phyloP scores from a whole-genome alignment of 164 flowering plant species.

The Saururus chinensis region DNA sequence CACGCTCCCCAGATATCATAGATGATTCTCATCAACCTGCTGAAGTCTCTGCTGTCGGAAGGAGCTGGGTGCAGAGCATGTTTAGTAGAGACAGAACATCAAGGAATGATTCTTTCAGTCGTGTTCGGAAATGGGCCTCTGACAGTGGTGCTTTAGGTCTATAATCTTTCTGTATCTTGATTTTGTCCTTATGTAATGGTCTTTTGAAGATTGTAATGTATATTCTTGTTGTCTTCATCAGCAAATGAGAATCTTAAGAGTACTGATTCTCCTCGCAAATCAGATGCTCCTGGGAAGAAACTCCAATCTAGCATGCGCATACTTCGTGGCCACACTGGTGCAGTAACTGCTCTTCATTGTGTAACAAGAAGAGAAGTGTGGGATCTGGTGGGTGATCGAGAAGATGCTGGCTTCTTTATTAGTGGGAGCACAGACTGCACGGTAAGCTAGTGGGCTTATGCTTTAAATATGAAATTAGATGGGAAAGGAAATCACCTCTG shows the following conservation, averaged over 20 bases:
- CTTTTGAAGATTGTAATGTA: slow-evolving; percentile 1
- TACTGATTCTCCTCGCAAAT: slow-evolving; percentile 37
- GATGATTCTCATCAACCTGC: slow-evolving; percentile 72
- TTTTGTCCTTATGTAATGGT: not conserved
- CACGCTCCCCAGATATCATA: slow-evolving; percentile 51
- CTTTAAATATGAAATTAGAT: not conserved
- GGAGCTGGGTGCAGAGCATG: slow-evolving; percentile 99
- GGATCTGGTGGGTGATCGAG: slow-evolving; percentile 99
- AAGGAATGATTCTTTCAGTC: slow-evolving; percentile 60
- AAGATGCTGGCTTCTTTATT: slow-evolving; percentile 96
- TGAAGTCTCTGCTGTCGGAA: slow-evolving; percentile 88
- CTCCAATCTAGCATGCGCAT: slow-evolving; percentile 58
- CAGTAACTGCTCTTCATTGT: slow-evolving; percentile 88
- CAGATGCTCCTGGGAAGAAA: slow-evolving; percentile 63
- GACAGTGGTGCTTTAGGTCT: slow-evolving; percentile 52
- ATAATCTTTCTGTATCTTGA: too few species aligned
- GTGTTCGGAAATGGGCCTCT: slow-evolving; percentile 68
- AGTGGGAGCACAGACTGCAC: slow-evolving; percentile 96
- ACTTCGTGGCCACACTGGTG: slow-evolving; percentile 91
- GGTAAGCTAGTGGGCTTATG: slow-evolving; percentile 26
- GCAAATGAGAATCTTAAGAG: slow-evolving; percentile 45
- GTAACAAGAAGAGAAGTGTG: slow-evolving; percentile 97
- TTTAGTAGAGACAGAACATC: slow-evolving; percentile 75
- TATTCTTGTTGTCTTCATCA: slow-evolving; percentile 28
- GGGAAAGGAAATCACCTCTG: not conserved